phyloP scores from a whole-genome alignment of 192 early-diverging fungal genomes.

The Umbelopsis ramanniana region DNA sequence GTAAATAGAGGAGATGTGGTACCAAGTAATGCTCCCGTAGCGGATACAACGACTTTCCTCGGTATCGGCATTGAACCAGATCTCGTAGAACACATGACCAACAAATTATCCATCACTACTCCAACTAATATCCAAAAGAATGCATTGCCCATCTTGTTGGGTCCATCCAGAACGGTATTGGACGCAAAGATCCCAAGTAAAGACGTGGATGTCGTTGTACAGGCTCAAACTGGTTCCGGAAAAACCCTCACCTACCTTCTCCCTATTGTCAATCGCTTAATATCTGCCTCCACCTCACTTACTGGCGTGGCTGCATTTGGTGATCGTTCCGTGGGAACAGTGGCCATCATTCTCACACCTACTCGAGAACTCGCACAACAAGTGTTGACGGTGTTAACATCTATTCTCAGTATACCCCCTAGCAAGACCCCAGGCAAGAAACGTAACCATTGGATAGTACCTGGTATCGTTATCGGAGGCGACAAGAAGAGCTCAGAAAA shows the following conservation, averaged over 20 bases:
- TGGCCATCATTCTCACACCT: slow-evolving; percentile 93
- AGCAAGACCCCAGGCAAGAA: slow-evolving; percentile 46
- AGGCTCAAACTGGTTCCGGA: slow-evolving; percentile 97
- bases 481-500: slow-evolving; percentile 84
- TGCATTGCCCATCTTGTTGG: slow-evolving; percentile 77
- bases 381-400: slow-evolving; percentile 78
- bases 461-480: slow-evolving; percentile 82
- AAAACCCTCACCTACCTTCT: slow-evolving; percentile 95
- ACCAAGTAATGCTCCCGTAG: slow-evolving; percentile 55
- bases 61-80: slow-evolving; percentile 79
- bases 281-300: slow-evolving; percentile 60
- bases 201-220: slow-evolving; percentile 85
- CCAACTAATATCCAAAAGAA: slow-evolving; percentile 92
- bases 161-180: slow-evolving; percentile 50
- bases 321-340: slow-evolving; percentile 75
- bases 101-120: slow-evolving; percentile 73
- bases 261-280: slow-evolving; percentile 89
- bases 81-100: slow-evolving; percentile 67
- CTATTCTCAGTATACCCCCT: slow-evolving; percentile 64
- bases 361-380: slow-evolving; percentile 99
- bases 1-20: slow-evolving; percentile 35
- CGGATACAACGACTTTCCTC: slow-evolving; percentile 63
- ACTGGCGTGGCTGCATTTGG: slow-evolving; percentile 46
- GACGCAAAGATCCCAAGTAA: slow-evolving; percentile 41
- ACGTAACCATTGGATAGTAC: slow-evolving; percentile 78